Percentiles rank a stretch among this genome's conserved stretches.
Conservation (phyloP, 1,139 yeast genomes). For the Eremothecium coryli region DNA sequence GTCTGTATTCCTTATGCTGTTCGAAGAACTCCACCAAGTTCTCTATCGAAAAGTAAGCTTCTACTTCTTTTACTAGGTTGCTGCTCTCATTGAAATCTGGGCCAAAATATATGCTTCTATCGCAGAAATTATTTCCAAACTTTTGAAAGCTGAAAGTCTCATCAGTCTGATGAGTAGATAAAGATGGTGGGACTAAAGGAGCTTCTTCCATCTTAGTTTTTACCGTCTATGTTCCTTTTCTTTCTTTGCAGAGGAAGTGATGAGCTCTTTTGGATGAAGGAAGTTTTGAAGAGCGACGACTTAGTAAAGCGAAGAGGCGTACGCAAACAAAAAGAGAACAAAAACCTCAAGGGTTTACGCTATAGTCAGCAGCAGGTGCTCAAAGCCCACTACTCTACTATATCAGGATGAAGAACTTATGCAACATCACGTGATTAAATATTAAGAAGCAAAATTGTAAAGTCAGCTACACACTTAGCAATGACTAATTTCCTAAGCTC, state of each 20-base stretch:
- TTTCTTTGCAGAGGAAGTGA: neutral
- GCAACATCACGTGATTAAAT: no score
- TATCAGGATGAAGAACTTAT: no score
- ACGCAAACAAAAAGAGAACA: no score
- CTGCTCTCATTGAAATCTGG: constrained; percentile 20
- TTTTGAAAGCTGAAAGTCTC: constrained; percentile 39
- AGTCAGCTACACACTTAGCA: no score
- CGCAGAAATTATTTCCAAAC: constrained; percentile 30
- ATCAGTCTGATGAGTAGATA: constrained; percentile 55
- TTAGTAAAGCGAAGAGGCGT: no score
- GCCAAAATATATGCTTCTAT: constrained; percentile 33
- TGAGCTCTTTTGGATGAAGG: no score
- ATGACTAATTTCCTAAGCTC: no score
- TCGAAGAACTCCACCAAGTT: constrained; percentile 37
- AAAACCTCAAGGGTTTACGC: no score
- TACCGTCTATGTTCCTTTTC: neutral
- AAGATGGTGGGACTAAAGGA: constrained; percentile 41
- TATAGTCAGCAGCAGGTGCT: no score
- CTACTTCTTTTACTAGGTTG: constrained; percentile 32
- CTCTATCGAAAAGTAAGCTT: constrained; percentile 45
- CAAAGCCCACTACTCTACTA: no score
- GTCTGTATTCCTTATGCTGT: constrained; percentile 33
- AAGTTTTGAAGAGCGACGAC: no score
- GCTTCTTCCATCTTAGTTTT: constrained; percentile 7
- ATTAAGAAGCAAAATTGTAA: no score